Base-by-base conservation (phyloP, 306 rosid species). In the Begonia loranthoides region DNA sequence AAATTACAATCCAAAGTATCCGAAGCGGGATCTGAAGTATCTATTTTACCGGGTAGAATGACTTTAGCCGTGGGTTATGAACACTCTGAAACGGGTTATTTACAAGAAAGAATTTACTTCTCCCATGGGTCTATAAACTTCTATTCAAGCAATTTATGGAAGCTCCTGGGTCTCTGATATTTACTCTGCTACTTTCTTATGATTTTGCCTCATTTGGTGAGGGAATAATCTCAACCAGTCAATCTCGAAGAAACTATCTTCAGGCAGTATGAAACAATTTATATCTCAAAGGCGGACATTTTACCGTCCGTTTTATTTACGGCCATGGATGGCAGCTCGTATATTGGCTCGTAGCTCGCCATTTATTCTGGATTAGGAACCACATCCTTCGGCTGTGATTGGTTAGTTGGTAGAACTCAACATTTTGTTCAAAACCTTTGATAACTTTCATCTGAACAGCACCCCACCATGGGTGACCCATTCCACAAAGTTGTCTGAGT, bases 331-430 rank as follows among this genome's bases (percentile, higher is more conserved):
- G n/a, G n/a, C n/a, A n/a, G n/a, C n/a, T n/a, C n/a, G n/a, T n/a
- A n/a, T n/a, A n/a, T n/a, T n/a, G n/a, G n/a, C n/a, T 63, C 54
- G 40, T 64, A 54, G 53, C 73, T 69, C 61, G 54, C 70, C 75
- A 53, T 62, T 74, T 75, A 33, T 53, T 33, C 56, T 39, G 50
- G 36, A 38, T 21, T 38, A 52, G 38, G 40, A 71, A 52, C 63
- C 68, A 54, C 75, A 67, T 62, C 89, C 84, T 81, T 81, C 55
- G 82, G 79, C 77, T 62, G 72, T 57, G 66, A 58, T 54, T n/a
- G 52, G 34, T 59, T 54, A 10, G 40, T 57, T 58, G 45, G 66
- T 15, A 61, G 55, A 40, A 6, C 57, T 48, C 41, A 47, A 39
- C 49, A 52, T 50, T 63, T 51, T 49, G 51, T 55, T 60, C 48